These are phyloP conservation scores for Hawksworthiomyces lignivorus DNA, from an alignment of 2,329 filamentous ascomycete genomes.

Conservation along the genomic window DNA sequence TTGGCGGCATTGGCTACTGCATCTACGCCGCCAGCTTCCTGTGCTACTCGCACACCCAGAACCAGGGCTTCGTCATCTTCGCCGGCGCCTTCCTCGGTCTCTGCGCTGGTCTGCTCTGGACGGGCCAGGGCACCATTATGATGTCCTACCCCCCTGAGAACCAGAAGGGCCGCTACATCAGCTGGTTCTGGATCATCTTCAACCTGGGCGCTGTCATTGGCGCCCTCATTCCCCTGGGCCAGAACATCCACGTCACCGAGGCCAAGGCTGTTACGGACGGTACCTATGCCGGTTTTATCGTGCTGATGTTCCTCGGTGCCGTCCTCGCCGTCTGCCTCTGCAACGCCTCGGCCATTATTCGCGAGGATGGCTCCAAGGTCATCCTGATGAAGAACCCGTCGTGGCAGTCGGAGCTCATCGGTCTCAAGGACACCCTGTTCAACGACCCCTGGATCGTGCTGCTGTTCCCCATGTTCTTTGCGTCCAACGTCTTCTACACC, in stretches of 20 bases:
- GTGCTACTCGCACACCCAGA: slow-evolving; percentile 59
- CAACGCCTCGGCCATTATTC: slow-evolving; percentile 64
- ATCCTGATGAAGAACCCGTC: slow-evolving; percentile 88
- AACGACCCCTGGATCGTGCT: slow-evolving; percentile 65
- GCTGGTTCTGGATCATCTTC: slow-evolving; percentile 92
- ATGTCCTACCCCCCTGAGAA: slow-evolving; percentile 80
- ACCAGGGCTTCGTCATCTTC: slow-evolving; percentile 66
- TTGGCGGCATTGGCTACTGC: slow-evolving; percentile 71
- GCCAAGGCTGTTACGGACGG: slow-evolving; percentile 16
- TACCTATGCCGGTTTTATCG: slow-evolving; percentile 19
- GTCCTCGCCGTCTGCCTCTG: slow-evolving; percentile 60
- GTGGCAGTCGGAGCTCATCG: slow-evolving; percentile 70
- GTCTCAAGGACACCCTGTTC: slow-evolving; percentile 65
- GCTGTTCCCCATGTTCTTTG: slow-evolving; percentile 76
- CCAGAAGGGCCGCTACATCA: slow-evolving; percentile 81
- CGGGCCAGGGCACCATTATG: slow-evolving; percentile 78
- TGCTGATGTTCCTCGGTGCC: slow-evolving; percentile 33
- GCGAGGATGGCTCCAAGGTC: slow-evolving; percentile 69
- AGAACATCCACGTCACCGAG: slow-evolving; percentile 48
- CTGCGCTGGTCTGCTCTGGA: slow-evolving; percentile 75
- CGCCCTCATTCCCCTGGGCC: slow-evolving; percentile 63
- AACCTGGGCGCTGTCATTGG: slow-evolving; percentile 87
- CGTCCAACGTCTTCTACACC: slow-evolving; percentile 76
- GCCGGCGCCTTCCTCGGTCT: slow-evolving; percentile 69
- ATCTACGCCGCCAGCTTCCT: slow-evolving; percentile 67